These are phyloP conservation scores for Komagataella populi DNA, from an alignment of 805 yeast species.

Conservation along the genomic window DNA sequence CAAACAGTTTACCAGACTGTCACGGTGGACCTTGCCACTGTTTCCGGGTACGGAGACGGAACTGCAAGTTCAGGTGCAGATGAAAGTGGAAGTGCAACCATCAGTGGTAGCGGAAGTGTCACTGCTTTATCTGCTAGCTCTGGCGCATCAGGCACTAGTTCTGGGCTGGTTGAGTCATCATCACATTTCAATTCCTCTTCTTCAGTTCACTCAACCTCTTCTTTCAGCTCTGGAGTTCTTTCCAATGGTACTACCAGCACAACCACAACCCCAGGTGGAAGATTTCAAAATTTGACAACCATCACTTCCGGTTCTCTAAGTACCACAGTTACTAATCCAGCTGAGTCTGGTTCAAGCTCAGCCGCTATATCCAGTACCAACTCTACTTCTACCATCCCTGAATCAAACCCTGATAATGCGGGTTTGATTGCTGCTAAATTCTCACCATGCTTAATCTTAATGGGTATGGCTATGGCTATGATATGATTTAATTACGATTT, in stretches of 20 bases:
- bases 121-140: not conserved
- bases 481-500: not conserved
- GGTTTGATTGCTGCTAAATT: not conserved
- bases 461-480: not conserved
- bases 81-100: not conserved
- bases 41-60: not conserved
- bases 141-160: not conserved
- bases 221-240: not conserved
- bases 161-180: not conserved
- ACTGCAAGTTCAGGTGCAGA: not conserved
- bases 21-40: not conserved
- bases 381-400: not conserved
- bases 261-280: not conserved
- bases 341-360: not conserved
- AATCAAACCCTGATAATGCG: not conserved
- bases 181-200: not conserved
- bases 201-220: not conserved
- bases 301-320: not conserved
- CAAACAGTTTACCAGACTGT: not conserved
- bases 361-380: not conserved
- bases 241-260: not conserved
- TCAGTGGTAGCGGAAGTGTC: not conserved
- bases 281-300: not conserved
- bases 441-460: not conserved
- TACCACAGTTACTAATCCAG: not conserved